Percentiles rank a stretch among this genome's conserved stretches.
Evolutionary conservation across 1,284 basidiomycete genomes (phyloP).

Genomic region (Pyrrhoderma lamaoense): DNA sequence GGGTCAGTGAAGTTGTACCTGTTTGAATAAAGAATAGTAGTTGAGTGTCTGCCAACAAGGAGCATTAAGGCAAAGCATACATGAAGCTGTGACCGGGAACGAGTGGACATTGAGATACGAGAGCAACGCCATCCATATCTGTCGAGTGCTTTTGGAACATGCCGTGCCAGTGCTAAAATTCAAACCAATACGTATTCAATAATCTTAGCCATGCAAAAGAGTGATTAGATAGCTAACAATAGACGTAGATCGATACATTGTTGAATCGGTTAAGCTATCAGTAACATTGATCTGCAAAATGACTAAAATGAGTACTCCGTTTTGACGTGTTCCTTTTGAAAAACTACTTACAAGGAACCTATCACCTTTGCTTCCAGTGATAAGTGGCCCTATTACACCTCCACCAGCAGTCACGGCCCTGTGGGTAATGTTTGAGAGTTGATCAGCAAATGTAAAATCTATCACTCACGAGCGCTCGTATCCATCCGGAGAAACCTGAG

Average conservation of each 20-base stretch:
- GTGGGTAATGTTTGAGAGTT: neutral
- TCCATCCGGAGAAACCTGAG: constrained; percentile 34
- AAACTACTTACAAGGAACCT: constrained; percentile 15
- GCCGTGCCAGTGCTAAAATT: constrained; percentile 26
- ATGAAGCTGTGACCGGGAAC: constrained; percentile 25
- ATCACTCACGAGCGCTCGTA: constrained; percentile 29
- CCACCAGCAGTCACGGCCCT: constrained; percentile 19
- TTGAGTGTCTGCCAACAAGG: no score
- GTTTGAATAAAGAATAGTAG: no score
- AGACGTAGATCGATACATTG: constrained; percentile 23
- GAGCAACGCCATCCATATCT: constrained; percentile 32
- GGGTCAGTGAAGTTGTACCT: constrained; percentile 24
- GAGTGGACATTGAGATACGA: constrained; percentile 34
- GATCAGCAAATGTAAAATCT: neutral
- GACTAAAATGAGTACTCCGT: neutral
- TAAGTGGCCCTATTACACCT: constrained; percentile 18
- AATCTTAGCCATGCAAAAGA: neutral
- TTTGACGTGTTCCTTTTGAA: neutral
- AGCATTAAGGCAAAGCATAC: neutral
- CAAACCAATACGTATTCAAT: constrained; percentile 23
- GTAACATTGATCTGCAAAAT: constrained; percentile 14
- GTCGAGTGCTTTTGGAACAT: constrained; percentile 27
- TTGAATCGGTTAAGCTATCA: constrained; percentile 18
- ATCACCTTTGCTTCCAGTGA: constrained; percentile 21
- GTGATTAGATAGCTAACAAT: constrained; percentile 21